phyloP scores from a whole-genome alignment of 106 monocot species.

The Hemerocallis citrina region DNA sequence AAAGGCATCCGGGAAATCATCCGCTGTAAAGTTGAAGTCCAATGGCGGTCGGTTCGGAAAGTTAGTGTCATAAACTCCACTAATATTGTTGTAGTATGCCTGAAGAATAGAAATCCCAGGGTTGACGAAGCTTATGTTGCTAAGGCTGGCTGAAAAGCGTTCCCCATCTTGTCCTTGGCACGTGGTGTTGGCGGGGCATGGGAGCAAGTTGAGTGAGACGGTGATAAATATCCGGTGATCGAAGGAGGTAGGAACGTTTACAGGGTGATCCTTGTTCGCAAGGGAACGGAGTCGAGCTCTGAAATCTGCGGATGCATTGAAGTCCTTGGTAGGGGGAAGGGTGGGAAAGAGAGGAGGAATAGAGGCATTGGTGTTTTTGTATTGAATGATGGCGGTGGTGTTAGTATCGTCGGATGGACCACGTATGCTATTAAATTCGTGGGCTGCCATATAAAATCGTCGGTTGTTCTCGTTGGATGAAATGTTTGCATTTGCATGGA shows the following conservation, averaged over 20 bases:
- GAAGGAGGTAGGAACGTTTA: slow-evolving; percentile 23
- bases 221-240: slow-evolving; percentile 26
- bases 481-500: background rate
- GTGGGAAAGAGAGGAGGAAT: slow-evolving; percentile 1
- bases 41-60: slow-evolving; percentile 11
- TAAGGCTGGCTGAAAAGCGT: background rate
- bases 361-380: slow-evolving; percentile 6
- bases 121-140: slow-evolving; percentile 20
- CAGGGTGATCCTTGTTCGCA: slow-evolving; percentile 13
- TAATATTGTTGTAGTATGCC: slow-evolving; percentile 5
- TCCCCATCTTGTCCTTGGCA: background rate
- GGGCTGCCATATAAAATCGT: slow-evolving; percentile 65
- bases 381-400: slow-evolving; percentile 56
- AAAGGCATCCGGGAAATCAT: background rate
- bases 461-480: slow-evolving; percentile 9
- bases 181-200: background rate
- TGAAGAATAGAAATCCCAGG: slow-evolving; percentile 3
- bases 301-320: slow-evolving; percentile 13
- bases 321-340: slow-evolving; percentile 22
- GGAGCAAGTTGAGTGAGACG: slow-evolving; percentile 1
- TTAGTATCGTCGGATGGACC: slow-evolving; percentile 56
- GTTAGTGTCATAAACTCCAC: background rate
- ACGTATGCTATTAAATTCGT: slow-evolving; percentile 26
- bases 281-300: slow-evolving; percentile 11
- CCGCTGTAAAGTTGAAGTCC: slow-evolving; percentile 38